Evolutionary conservation across 2,329 filamentous ascomycete genomes (phyloP), one percentile per base, ranked within the genome.

Genomic region (Phialemoniopsis sp.): DNA sequence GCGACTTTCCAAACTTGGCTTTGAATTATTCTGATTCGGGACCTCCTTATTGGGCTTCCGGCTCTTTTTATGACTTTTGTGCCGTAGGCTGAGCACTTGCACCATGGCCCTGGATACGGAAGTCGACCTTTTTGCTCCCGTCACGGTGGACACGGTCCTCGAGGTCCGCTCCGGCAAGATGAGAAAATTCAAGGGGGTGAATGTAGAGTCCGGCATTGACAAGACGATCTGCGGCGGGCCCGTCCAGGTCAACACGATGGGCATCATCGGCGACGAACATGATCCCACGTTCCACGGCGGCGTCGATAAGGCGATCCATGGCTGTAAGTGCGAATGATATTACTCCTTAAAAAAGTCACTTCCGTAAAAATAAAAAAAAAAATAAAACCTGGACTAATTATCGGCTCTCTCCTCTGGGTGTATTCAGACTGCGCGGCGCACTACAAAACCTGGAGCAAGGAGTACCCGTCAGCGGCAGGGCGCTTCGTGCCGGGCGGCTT

Each of bases 231-330:
- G 69, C 7, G 26, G 57, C 3, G 70, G 63, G 0, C 67, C 68
- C 0, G 60, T 79, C 4, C 54, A 62, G 4, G 65, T 81, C 29
- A 61, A 56, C 3, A 62, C 58, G 15, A 48, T 70, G 3, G 80
- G 80, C 0, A 67, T 82, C 13, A 66, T 72, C 13, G 70, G 61
- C 5, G 81, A 85, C 44, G 76, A 83, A 50, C 80, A 84, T 41
- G 78, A 82, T 38, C 71, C 67, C 18, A 73, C 70, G 1, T 77
- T 78, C 38, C 81, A 85, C 42, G 78, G 79, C 7, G 78, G 79
- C 1, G 56, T 61, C 0, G 81, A 86, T 43, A 85, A 84, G 55
- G 81, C 80, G 0, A 64, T 85, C 9, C 71, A 80, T 26, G 72
- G 68, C 10, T 78, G 72, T 73, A 52, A 59, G 70, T 59, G 21